A percentile compares a stretch with the other conserved stretches of the same genome.
phyloP scores from a whole-genome alignment of 148 eudicot species.

The Drosera capensis region DNA sequence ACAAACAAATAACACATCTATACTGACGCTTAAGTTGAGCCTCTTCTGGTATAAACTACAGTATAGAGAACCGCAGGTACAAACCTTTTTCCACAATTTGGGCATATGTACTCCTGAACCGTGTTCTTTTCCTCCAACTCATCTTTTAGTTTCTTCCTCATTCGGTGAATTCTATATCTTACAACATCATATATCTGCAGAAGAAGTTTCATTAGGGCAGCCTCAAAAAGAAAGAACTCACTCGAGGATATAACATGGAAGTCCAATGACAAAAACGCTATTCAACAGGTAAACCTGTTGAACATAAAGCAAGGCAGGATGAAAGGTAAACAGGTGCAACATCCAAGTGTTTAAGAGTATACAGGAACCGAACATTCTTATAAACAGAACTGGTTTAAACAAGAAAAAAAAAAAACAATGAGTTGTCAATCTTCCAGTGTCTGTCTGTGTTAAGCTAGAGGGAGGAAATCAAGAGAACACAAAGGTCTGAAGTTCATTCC shows the following conservation, averaged over 20 bases:
- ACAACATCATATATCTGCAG: slow-evolving; percentile 96
- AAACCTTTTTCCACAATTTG: slow-evolving; percentile 79
- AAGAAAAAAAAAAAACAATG: too few species aligned
- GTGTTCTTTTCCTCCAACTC: slow-evolving; percentile 94
- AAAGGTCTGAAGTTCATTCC: neutral
- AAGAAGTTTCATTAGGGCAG: slow-evolving; percentile 3
- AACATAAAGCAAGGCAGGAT: too few species aligned
- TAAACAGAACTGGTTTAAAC: too few species aligned
- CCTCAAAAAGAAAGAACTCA: neutral
- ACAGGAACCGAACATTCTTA: too few species aligned
- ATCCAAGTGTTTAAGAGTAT: too few species aligned
- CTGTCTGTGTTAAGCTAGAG: too few species aligned
- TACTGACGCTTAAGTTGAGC: slow-evolving; percentile 4
- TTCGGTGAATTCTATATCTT: slow-evolving; percentile 84
- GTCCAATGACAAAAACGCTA: too few species aligned
- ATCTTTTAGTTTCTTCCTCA: slow-evolving; percentile 92
- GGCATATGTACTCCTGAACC: slow-evolving; percentile 87
- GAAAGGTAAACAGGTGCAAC: too few species aligned
- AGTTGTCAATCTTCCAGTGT: too few species aligned
- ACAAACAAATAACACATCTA: slow-evolving; percentile 7
- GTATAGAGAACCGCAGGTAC: slow-evolving; percentile 6
- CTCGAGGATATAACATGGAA: neutral
- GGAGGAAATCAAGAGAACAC: neutral
- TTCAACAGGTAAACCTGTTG: too few species aligned
- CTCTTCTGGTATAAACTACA: slow-evolving; percentile 7